Base-by-base conservation (phyloP, 2,329 filamentous ascomycete species). In the Trichothecium sympodiale region DNA sequence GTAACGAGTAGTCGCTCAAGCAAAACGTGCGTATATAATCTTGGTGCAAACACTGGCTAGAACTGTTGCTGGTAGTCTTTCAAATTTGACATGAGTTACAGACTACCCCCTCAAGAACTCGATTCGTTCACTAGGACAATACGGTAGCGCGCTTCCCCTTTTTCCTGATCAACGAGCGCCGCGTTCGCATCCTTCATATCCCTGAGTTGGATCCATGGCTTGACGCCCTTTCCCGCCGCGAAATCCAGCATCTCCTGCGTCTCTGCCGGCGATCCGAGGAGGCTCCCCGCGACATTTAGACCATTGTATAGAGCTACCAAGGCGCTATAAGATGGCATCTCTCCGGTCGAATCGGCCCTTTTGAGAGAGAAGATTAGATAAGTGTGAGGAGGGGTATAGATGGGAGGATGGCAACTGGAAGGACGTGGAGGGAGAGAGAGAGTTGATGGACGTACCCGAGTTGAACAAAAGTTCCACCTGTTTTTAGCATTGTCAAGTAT, bases 381-480 rank as follows among this genome's bases (percentile, higher is more conserved):
- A n/a, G n/a, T n/a, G n/a, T n/a, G n/a, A n/a, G n/a, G n/a, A n/a
- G n/a, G n/a, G n/a, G n/a, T n/a, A n/a, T n/a, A n/a, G n/a, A n/a
- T n/a, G n/a, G n/a, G n/a, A n/a, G n/a, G n/a, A n/a, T n/a, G n/a
- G n/a, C n/a, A n/a, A n/a, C n/a, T n/a, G n/a, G n/a, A n/a, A n/a
- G n/a, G n/a, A n/a, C 56, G 32, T 80, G 74, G 44, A 83, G 51
- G 15, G 65, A 56, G 41, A 67, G 72, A 3, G 44, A 29, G 3
- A 26, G 8, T n/a, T n/a, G 8, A 50, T 4, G 3, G 39, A 31
- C 23, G 27, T 37, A 47, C 37, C 78, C 78, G 31, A 84, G 66
- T 52, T 81, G 75, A 31, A 83, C 69, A 45, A 82, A 74, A 4
- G 65, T 67, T 12, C 80, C 79, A 34, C 74, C 66, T 3, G 65